A percentile compares a stretch with the other conserved stretches of the same genome.
phyloP scores from a whole-genome alignment of 306 rosid species.

The Quercus ilex region DNA sequence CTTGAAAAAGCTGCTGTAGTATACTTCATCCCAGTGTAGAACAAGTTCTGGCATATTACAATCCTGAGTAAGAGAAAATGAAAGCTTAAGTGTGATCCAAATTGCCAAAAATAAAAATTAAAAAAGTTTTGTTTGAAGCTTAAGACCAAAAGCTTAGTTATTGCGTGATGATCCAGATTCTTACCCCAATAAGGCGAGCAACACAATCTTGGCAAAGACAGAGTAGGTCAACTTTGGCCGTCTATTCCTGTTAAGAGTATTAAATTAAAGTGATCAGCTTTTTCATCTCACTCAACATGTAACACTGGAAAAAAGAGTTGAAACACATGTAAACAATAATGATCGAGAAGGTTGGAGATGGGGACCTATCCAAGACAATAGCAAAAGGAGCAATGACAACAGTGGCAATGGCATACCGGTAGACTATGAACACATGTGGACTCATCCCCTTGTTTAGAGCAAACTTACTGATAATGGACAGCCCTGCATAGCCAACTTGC shows the following conservation, averaged over 20 bases:
- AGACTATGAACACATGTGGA: constrained; percentile 37
- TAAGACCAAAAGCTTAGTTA: not conserved
- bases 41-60: constrained; percentile 56
- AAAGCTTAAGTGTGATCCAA: not conserved
- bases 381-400: constrained; percentile 46
- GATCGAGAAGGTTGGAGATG: not conserved
- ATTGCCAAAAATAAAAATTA: not conserved
- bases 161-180: not conserved
- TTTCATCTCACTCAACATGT: not conserved
- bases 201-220: constrained; percentile 28
- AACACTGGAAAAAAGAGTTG: not conserved
- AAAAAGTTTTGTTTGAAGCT: not conserved
- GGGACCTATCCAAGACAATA: constrained; percentile 43
- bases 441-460: constrained; percentile 52
- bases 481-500: constrained; percentile 50
- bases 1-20: constrained; percentile 55
- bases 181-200: constrained; percentile 41
- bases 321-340: not conserved
- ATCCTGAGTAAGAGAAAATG: constrained; percentile 31
- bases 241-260: constrained; percentile 30
- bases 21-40: constrained; percentile 44
- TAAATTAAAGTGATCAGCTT: not conserved
- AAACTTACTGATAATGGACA: constrained; percentile 32
- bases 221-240: constrained; percentile 51
- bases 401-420: constrained; percentile 44